Evolutionary conservation across 1,284 basidiomycete genomes (phyloP).

Genomic region (Mycena sp.): DNA sequence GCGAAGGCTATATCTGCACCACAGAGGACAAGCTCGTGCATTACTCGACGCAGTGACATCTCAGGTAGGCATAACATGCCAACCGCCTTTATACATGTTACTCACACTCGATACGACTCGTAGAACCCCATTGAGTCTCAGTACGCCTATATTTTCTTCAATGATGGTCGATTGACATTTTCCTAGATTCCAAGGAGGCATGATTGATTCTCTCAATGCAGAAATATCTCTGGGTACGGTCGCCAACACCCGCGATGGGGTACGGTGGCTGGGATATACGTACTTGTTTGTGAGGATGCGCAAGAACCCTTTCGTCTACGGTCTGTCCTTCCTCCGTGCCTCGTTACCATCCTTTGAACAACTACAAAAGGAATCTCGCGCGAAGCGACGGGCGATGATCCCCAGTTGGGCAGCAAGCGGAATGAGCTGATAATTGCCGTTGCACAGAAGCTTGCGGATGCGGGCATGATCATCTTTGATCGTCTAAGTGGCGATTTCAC

Average conservation of each 20-base stretch:
- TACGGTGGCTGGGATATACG: slow-evolving; percentile 97
- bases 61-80: slow-evolving; percentile 63
- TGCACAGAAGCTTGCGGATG: slow-evolving; percentile 76
- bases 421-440: slow-evolving; percentile 78
- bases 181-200: slow-evolving; percentile 83
- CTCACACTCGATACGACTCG: background rate
- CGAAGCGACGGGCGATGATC: slow-evolving; percentile 81
- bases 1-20: slow-evolving; percentile 98
- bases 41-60: slow-evolving; percentile 92
- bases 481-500: slow-evolving; percentile 68
- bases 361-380: slow-evolving; percentile 74
- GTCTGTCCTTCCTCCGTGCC: slow-evolving; percentile 51
- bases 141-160: slow-evolving; percentile 52
- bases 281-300: slow-evolving; percentile 97
- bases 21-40: slow-evolving; percentile 93
- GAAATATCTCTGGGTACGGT: slow-evolving; percentile 97
- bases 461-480: slow-evolving; percentile 89
- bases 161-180: slow-evolving; percentile 25
- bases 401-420: slow-evolving; percentile 80
- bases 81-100: slow-evolving; percentile 11
- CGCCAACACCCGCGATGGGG: slow-evolving; percentile 85
- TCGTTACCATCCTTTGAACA: slow-evolving; percentile 5
- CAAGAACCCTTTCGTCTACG: slow-evolving; percentile 93
- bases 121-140: slow-evolving; percentile 97
- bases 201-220: slow-evolving; percentile 94